These are phyloP conservation scores for Ophiocytium majus DNA, from an alignment of 352 stramenopile genomes.

Conservation along the genomic window DNA sequence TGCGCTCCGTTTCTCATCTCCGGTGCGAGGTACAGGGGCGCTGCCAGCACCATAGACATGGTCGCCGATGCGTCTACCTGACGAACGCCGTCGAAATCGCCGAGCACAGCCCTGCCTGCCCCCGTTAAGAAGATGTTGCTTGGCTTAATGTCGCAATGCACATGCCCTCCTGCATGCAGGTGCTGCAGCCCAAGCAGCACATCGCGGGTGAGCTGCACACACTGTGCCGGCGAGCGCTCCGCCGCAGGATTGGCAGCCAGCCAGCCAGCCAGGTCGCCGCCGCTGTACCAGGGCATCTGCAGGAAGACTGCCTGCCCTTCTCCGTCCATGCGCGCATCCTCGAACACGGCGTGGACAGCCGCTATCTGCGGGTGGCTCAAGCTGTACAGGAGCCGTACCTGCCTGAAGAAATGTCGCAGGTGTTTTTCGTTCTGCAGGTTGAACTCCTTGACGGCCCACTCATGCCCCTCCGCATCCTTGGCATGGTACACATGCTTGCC, in stretches of 20 bases:
- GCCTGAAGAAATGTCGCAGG: background rate
- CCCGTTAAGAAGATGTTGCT: conserved; percentile 4
- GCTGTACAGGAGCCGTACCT: background rate
- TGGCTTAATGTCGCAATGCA: conserved; percentile 15
- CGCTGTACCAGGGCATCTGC: conserved; percentile 4
- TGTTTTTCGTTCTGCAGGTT: background rate
- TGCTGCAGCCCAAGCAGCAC: conserved; percentile 8
- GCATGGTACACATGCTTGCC: background rate
- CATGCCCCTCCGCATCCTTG: background rate
- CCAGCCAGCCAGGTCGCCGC: background rate
- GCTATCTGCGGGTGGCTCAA: background rate
- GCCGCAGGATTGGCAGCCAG: background rate
- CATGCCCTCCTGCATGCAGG: background rate
- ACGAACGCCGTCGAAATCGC: background rate
- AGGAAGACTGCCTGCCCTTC: background rate
- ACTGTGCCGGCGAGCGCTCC: background rate
- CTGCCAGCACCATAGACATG: background rate
- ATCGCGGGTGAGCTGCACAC: background rate
- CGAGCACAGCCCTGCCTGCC: background rate
- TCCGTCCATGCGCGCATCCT: background rate
- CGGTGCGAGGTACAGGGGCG: background rate
- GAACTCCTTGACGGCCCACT: conserved; percentile 21
- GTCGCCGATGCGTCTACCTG: background rate
- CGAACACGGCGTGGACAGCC: conserved; percentile 7
- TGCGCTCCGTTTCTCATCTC: background rate